Base-by-base conservation (phyloP, 2,329 filamentous ascomycete genomes). In the Pezicula neosporulosa region DNA sequence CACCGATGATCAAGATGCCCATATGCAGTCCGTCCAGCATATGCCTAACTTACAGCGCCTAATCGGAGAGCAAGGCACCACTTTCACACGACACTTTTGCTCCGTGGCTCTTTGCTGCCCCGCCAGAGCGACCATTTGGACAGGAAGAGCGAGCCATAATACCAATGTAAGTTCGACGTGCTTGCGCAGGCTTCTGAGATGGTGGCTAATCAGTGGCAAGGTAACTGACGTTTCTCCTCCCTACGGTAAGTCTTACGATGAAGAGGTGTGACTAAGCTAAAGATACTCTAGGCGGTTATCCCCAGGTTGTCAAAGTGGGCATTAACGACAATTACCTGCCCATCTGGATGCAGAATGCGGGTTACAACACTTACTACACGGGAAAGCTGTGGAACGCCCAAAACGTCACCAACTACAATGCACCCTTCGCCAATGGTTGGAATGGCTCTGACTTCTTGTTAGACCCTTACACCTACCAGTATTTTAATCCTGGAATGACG, bases 291-390 rank as follows among this genome's bases (percentile, higher is more conserved):
- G 76, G 79, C 16, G 80, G 80, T 3, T 90, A 84, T 58, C 80
- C 81, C 1, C 87, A 88, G 59, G 86, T 89, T 50, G 69, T 89
- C 15, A 70, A 70, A 4, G 74, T 85, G 47, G 85, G 85, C 0
- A 75, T 82, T 53, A 87, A 89, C 52, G 77, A 84, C 1, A 77
- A 84, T 33, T 89, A 85, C 53, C 74, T 90, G 0, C 86, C 86
- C 0, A 64, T 89, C 0, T 90, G 86, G 85, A 67, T 90, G n/a
- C 83, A 88, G 57, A 65, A 78, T 3, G 80, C 78, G 0, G 85
- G 85, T 0, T 89, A 89, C 62, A 80, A 81, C 56, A 89, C 86
- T 0, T 89, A 87, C 61, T 90, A 89, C 59, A 81, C 80, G 0
- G 86, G 84, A 16, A 90, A 90, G 70, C 72, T 3, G 78, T 85